Percentiles rank a stretch among this genome's conserved stretches.
These are phyloP conservation scores for Monilinia vaccinii-corymbosi DNA, from an alignment of 2,329 filamentous ascomycete genomes.

Conservation along the genomic window DNA sequence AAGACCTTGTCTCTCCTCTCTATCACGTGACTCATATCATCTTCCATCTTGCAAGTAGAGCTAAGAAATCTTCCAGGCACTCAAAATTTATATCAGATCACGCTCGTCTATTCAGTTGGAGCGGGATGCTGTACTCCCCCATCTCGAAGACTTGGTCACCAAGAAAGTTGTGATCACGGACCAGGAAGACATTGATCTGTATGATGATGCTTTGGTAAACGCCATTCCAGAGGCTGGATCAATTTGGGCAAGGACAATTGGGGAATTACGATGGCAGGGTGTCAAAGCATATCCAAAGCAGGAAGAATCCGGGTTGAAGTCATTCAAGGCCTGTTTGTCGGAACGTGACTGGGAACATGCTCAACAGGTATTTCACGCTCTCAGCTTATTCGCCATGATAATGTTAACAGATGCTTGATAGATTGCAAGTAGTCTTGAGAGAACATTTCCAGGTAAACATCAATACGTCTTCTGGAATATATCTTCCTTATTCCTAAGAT, in stretches of 20 bases:
- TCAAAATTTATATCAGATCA: constrained; percentile 28
- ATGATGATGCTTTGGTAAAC: constrained; percentile 24
- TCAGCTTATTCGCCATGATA: neutral
- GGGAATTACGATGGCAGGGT: constrained; percentile 25
- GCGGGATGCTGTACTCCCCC: constrained; percentile 22
- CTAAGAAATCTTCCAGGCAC: constrained; percentile 19
- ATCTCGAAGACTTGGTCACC: constrained; percentile 23
- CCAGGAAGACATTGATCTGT: constrained; percentile 26
- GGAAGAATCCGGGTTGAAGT: constrained; percentile 23
- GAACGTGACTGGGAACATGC: constrained; percentile 29
- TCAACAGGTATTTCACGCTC: constrained; percentile 21
- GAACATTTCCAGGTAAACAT: constrained; percentile 27
- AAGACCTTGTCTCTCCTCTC: neutral
- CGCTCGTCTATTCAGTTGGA: constrained; percentile 21
- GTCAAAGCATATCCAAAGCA: constrained; percentile 28
- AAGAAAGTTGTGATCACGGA: constrained; percentile 21
- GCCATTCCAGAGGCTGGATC: constrained; percentile 19
- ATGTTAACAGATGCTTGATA: constrained; percentile 10
- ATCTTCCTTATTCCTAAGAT: constrained; percentile 25
- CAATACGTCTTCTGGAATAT: constrained; percentile 30
- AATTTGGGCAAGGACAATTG: constrained; percentile 26
- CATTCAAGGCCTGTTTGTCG: constrained; percentile 27
- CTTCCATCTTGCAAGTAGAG: neutral
- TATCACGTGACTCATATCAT: neutral
- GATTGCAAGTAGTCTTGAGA: constrained; percentile 30